These are phyloP conservation scores for Agroathelia rolfsii DNA, from an alignment of 1,284 basidiomycete genomes.

Conservation along the genomic window DNA sequence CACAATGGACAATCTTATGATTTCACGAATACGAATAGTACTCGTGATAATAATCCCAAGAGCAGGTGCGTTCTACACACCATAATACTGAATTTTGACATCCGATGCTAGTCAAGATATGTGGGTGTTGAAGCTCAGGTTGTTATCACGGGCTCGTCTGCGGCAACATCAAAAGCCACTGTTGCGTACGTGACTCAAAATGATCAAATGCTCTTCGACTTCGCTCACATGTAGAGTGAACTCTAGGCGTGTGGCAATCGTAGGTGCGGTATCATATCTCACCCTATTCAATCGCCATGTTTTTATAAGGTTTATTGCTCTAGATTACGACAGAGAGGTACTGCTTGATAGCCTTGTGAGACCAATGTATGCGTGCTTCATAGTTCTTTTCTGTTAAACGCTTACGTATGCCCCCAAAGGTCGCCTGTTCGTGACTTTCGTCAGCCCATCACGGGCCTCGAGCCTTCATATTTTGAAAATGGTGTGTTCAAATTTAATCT, in stretches of 20 bases:
- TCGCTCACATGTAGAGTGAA: conserved; percentile 5
- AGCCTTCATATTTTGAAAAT: conserved; percentile 26
- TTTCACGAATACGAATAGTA: background rate
- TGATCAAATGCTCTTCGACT: conserved; percentile 3
- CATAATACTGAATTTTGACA: background rate
- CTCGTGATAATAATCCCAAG: conserved; percentile 12
- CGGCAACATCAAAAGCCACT: conserved; percentile 30
- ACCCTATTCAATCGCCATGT: conserved; percentile 20
- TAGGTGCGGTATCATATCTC: conserved; percentile 1
- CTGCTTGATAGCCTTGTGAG: conserved; percentile 44
- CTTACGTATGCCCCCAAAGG: conserved; percentile 17
- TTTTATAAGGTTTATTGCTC: too few species aligned
- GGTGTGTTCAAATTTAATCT: conserved; percentile 27
- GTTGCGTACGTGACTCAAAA: conserved; percentile 40
- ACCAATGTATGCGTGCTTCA: conserved; percentile 34
- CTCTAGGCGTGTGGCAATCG: conserved; percentile 23
- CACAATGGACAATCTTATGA: background rate
- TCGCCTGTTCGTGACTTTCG: conserved; percentile 40
- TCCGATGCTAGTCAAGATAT: conserved; percentile 24
- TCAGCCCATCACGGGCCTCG: conserved; percentile 36
- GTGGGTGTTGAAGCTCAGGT: conserved; percentile 35
- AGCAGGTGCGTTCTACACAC: conserved; percentile 12
- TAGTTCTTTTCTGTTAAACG: conserved; percentile 5
- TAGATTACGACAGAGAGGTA: conserved; percentile 39
- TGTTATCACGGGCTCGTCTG: conserved; percentile 30